These are phyloP conservation scores for Hypomontagnella monticulosa DNA, from an alignment of 495 filamentous ascomycete species.

Conservation along the genomic window DNA sequence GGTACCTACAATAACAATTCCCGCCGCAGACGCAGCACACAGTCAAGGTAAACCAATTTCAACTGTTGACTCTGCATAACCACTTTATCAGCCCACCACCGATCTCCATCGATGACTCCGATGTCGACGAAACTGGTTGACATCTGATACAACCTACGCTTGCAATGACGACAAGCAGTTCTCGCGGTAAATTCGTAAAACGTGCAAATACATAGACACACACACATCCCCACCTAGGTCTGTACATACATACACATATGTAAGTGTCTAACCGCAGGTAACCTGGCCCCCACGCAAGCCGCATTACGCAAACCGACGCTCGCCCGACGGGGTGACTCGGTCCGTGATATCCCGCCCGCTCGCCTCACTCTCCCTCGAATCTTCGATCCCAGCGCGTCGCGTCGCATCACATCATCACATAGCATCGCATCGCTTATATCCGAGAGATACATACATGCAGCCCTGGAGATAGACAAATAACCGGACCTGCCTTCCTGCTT, in stretches of 20 bases:
- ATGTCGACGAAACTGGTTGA: slow-evolving; percentile 1
- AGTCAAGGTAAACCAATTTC: slow-evolving; percentile 12
- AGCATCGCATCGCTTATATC: slow-evolving; percentile 15
- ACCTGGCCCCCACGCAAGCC: slow-evolving; percentile 17
- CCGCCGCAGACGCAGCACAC: slow-evolving; percentile 11
- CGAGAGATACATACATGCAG: no score
- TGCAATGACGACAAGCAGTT: slow-evolving; percentile 5
- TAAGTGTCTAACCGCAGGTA: slow-evolving; percentile 12
- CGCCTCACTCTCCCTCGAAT: neutral
- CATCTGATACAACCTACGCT: slow-evolving; percentile 6
- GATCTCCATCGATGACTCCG: neutral
- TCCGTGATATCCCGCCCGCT: slow-evolving; percentile 11
- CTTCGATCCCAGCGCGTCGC: no score
- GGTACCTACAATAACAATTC: neutral
- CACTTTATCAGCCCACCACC: neutral
- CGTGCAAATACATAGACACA: no score
- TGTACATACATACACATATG: neutral
- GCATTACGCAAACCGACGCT: slow-evolving; percentile 26
- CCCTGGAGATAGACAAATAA: neutral
- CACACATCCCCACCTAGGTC: no score
- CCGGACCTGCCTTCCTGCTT: neutral
- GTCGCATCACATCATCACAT: neutral
- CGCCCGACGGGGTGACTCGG: slow-evolving; percentile 13
- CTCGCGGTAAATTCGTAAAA: neutral
- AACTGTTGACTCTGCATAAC: slow-evolving; percentile 1